Evolutionary conservation across 345 rosid species (phyloP), one percentile per base, ranked within the genome.

Genomic region (Clausena lansium): DNA sequence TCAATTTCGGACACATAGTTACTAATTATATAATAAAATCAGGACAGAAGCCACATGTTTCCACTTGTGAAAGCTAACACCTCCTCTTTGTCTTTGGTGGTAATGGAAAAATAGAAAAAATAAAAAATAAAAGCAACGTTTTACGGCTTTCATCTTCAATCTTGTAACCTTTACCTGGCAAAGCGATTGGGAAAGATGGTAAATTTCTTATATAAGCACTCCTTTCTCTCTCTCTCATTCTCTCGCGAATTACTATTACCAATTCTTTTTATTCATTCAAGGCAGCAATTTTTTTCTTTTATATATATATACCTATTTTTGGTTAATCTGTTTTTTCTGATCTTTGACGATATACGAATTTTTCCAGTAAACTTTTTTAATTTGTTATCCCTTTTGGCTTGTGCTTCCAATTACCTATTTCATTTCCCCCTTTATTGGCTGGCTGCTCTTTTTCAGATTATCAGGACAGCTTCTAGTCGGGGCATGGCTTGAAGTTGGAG

Each of bases 361-460:
- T 52, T 52, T 13, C 64, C 33, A 11, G 35, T 17, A 3, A 33
- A 33, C 57, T 0, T 15, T 17, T 52, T 52, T 6, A 14, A 3
- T 64, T 55, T 33, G 45, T 5, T 15, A 50, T 50, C 7, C 7
- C 1, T 70, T 28, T 8, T 52, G 60, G 11, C 27, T 69, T 10
- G n/a, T 69, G 6, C 14, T 5, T 45, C 2, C 20, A 25, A 20
- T 45, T 28, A 3, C 22, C n/a, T 64, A 14, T 55, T 33, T 25
- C 28, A 38, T 6, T 67, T 32, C 13, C 27, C 2, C 15, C 32
- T 36, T 61, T 36, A 13, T 33, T 61, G 30, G 13, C 36, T 78
- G 27, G 67, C 85, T 83, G 85, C 84, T 76, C 68, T 83, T 70
- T 76, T 85, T 80, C 85, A 80, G 84, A 82, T 80, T 35, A 85